phyloP scores from a whole-genome alignment of 139 green algal genomes.

The Chlamydomonas sphaeroides region DNA sequence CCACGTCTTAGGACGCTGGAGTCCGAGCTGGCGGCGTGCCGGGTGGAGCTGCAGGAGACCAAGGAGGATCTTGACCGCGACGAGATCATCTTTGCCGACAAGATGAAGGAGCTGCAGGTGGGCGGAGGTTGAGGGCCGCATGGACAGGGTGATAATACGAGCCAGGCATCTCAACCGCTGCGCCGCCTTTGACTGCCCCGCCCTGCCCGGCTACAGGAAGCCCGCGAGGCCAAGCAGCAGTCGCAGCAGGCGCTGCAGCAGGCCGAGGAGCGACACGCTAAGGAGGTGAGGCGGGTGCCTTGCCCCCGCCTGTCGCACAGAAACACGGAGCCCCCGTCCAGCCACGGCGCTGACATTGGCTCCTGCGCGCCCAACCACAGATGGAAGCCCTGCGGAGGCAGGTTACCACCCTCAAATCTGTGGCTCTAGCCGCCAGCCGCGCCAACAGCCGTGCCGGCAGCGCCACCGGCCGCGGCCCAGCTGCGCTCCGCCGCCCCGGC shows the following conservation, averaged over 20 bases:
- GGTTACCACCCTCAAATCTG: background rate
- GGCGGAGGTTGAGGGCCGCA: too few species aligned
- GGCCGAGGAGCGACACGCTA: constrained; percentile 10
- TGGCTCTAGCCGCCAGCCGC: background rate
- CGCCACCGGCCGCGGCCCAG: too few species aligned
- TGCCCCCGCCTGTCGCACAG: too few species aligned
- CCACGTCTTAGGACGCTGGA: background rate
- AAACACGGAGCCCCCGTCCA: too few species aligned
- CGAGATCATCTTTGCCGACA: constrained; percentile 70
- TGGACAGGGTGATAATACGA: too few species aligned
- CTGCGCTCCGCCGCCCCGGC: too few species aligned
- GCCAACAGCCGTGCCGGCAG: background rate
- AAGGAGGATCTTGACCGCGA: constrained; percentile 66
- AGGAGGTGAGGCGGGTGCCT: constrained; percentile 1
- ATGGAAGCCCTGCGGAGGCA: constrained; percentile 5
- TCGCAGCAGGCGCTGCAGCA: background rate
- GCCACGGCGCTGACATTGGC: too few species aligned
- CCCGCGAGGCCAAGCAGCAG: background rate
- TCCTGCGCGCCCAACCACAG: constrained; percentile 6
- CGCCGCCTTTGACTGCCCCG: too few species aligned
- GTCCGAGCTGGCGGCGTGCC: constrained; percentile 9
- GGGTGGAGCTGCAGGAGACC: constrained; percentile 49
- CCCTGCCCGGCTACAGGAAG: constrained; percentile 3
- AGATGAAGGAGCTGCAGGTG: constrained; percentile 56
- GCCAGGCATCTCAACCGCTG: too few species aligned